Base-by-base conservation (phyloP, 1,284 basidiomycete species). In the Ceratobasidium papillatum region DNA sequence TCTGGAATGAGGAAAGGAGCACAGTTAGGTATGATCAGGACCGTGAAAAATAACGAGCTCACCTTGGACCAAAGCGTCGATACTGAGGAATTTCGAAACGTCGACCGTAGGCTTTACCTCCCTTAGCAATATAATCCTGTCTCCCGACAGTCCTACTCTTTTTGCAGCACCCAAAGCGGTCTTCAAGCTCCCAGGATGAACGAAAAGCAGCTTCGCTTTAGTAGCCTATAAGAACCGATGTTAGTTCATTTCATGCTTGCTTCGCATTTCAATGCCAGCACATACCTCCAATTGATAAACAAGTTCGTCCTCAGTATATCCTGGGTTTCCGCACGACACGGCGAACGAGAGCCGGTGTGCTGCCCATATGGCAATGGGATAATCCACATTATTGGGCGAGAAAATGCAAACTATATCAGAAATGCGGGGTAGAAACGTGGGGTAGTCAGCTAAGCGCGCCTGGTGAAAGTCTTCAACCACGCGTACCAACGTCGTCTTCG, bases 351-450 rank as follows among this genome's bases (percentile, higher is more conserved):
- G 81, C 52, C 87, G 86, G 77, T 94, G 92, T 0, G 85, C 82
- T 0, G 92, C 94, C 93, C 94, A 95, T 12, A 94, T 83, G 1
- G 84, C 84, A 9, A 89, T 83, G 0, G 89, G 87, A 77, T 93
- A 95, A 80, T 94, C 93, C 92, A 76, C 32, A 19, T 74, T 74
- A 27, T 74, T 74, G 12, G 71, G 71, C 34, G 71, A 74, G 49
- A 63, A 74, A n/a, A 74, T 19, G 27, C 71, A 74, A 45, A 64
- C 71, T 74, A 43, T 73, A 63, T 47, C 45, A 25, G 19, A 47
- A 17, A 47, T 47, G 45, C 19, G 45, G 45, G 45, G 45, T 47
- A 4, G 19, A 11, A n/a, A 47, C 19, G 45, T 17, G 45, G 45
- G 8, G 45, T 47, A 47, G 45, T 47, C 19, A 47, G 45, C 45